Evolutionary conservation across 495 filamentous ascomycete genomes (phyloP), one percentile per base, ranked within the genome.

Genomic region (Evernia prunastri): DNA sequence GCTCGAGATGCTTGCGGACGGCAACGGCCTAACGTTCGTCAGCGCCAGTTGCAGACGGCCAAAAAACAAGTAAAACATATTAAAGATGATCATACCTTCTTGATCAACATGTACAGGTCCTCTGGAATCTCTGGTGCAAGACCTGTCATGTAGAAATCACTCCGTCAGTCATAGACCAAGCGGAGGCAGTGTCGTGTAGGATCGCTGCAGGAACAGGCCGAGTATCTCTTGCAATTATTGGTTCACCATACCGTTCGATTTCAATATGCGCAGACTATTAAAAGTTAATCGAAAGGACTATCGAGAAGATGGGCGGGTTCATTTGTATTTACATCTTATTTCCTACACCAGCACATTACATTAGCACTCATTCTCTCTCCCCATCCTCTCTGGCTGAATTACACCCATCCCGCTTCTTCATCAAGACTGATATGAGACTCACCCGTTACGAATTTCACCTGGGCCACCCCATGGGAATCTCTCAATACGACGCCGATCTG

Each of bases 1-100:
- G 89, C 85, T 97, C 92, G 70, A 99, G 90, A 82, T 97, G 95
- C 90, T 99, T 99, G 81, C 95, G 94, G 82, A 99, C 94, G 75
- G 93, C 88, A 75, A 97, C 93, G 72, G 93, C 93, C 91, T 92
- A 42, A 23, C 0, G 35, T 33, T 36, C 27, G 12, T 67, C 13
- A 63, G 54, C 20, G 37, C 23, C 3, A 11, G 4, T 27, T 42
- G n/a, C n/a, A n/a, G n/a, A n/a, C n/a, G n/a, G n/a, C n/a, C n/a
- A n/a, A n/a, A n/a, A n/a, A n/a, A n/a, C n/a, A n/a, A n/a, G n/a
- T n/a, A n/a, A n/a, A n/a, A n/a, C n/a, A n/a, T n/a, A n/a, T n/a
- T n/a, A n/a, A 36, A 36, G 18, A 17, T 23, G 37, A 18, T 54
- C 47, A 40, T 77, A 92, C 92, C 90, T 98, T 98, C 88, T 96